Base-by-base conservation (phyloP, 2,329 filamentous ascomycete genomes). In the Metarhizium guizhouense region DNA sequence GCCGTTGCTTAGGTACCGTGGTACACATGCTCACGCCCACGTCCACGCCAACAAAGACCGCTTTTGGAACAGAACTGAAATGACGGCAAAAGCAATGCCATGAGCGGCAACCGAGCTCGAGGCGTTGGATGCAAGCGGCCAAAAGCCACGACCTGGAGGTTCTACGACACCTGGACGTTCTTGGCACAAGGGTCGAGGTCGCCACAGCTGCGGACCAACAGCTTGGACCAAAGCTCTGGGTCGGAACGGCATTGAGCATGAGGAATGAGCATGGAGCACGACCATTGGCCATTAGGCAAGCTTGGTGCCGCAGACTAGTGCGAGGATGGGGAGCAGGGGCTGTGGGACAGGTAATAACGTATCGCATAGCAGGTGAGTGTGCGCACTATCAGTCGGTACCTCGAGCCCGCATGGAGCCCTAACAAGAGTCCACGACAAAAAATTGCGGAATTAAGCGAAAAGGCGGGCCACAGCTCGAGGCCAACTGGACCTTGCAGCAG, bases 381-480 rank as follows among this genome's bases (percentile, higher is more conserved):
- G 29, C 5, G 4, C 30, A 20, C 47, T 57, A 55, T 52, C 55
- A 57, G n/a, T 20, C 14, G 14, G 16, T 36, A 40, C 30, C 25
- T 53, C 49, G n/a, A 20, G 36, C 10, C 45, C 29, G 54, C 50
- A 54, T 43, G 55, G 61, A 64, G 62, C 62, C 62, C 62, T 64
- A 64, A 63, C 56, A 56, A 4, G 52, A 54, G 48, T 59, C 56
- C 55, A 63, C 62, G 59, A 63, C 60, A 62, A 62, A 64, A 62
- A 59, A 59, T 61, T 58, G 54, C 55, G 57, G 57, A 59, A 56
- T 61, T 63, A 61, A 59, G 58, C 59, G 59, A 62, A 57, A 54
- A 49, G 54, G 52, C 54, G 58, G 55, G 54, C 52, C 54, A 30
- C 36, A 52, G 4, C 18, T 30, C 13, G 7, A 16, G 45, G 43